These are phyloP conservation scores for Lenwebbia sp. DNA, from an alignment of 345 rosid species.

Conservation along the genomic window DNA sequence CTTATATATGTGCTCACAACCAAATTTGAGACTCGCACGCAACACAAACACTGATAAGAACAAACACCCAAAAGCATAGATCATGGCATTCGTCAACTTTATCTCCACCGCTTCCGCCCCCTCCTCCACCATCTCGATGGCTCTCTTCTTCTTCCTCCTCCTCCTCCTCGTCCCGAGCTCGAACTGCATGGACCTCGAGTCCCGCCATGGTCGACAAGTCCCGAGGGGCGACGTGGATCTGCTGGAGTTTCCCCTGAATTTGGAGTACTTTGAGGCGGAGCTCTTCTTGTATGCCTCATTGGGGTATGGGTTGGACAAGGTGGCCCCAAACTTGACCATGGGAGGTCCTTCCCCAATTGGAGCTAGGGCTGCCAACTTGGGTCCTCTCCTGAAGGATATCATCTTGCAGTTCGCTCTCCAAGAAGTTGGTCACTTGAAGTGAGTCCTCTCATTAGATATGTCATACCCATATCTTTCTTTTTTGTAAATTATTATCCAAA, in stretches of 20 bases:
- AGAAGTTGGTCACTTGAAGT: slow-evolving; percentile 92
- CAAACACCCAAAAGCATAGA: neutral
- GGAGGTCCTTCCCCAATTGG: slow-evolving; percentile 79
- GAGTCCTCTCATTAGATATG: neutral
- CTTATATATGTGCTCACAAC: neutral
- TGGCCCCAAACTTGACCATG: slow-evolving; percentile 47
- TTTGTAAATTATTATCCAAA: neutral
- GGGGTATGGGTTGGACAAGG: slow-evolving; percentile 68
- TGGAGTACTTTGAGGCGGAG: slow-evolving; percentile 91
- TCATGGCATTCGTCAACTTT: neutral
- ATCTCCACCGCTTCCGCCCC: neutral
- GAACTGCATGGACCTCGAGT: neutral
- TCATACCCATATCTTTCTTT: neutral
- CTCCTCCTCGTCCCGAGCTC: neutral
- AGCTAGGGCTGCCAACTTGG: slow-evolving; percentile 49
- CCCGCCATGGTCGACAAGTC: neutral
- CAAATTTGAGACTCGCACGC: neutral
- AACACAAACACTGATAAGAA: neutral
- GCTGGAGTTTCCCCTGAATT: slow-evolving; percentile 73
- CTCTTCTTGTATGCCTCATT: slow-evolving; percentile 61
- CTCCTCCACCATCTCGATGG: neutral
- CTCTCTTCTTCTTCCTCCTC: neutral
- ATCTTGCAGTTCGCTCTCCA: slow-evolving; percentile 76
- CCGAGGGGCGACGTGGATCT: slow-evolving; percentile 32
- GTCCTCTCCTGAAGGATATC: slow-evolving; percentile 39